phyloP scores from a whole-genome alignment of 306 rosid genomes.

The Pueraria montana region DNA sequence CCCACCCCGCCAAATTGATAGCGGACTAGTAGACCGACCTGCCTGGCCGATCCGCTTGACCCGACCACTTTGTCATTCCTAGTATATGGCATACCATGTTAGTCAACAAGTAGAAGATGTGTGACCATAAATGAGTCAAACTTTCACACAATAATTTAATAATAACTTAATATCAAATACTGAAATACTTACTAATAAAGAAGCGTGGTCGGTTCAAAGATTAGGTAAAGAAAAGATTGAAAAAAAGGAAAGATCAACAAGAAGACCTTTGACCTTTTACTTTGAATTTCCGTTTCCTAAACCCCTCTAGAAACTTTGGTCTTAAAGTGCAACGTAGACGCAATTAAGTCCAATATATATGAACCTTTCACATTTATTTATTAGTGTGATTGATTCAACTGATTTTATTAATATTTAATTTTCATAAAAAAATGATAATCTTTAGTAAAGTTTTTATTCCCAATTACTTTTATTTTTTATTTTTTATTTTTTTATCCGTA shows the following conservation, averaged over 20 bases:
- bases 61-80: too few relatives aligned
- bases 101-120: not conserved
- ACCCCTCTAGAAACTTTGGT: conserved; percentile 16
- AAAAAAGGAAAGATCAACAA: not conserved
- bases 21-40: too few relatives aligned
- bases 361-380: too few relatives aligned
- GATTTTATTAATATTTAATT: too few relatives aligned
- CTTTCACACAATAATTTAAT: not conserved
- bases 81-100: not conserved
- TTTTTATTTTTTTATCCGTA: too few relatives aligned
- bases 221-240: not conserved
- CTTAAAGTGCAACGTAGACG: conserved; percentile 26
- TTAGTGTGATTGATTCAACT: too few relatives aligned
- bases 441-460: too few relatives aligned
- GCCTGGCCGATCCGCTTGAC: too few relatives aligned
- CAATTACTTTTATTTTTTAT: too few relatives aligned
- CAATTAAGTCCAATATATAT: not conserved
- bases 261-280: conserved; percentile 21
- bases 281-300: conserved; percentile 21
- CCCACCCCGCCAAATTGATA: too few relatives aligned
- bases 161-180: not conserved
- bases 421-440: too few relatives aligned
- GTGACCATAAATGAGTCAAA: conserved; percentile 9
- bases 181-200: not conserved
- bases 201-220: not conserved